phyloP scores from a whole-genome alignment of 2,329 filamentous ascomycete genomes.

The Monosporascus sp. region DNA sequence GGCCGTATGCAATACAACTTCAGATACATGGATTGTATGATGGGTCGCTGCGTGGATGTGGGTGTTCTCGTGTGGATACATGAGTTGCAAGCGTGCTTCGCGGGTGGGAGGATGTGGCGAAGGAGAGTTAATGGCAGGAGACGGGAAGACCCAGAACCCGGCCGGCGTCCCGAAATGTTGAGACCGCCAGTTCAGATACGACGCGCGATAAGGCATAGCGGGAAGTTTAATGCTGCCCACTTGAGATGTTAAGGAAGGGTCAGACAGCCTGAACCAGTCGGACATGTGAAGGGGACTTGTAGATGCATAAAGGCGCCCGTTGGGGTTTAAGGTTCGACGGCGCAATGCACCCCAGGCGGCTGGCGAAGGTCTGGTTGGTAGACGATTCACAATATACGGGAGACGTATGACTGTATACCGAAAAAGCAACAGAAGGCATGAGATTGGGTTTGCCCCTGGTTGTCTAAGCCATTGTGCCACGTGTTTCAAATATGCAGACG shows the following conservation, averaged over 20 bases:
- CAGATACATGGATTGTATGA: background rate
- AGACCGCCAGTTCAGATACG: background rate
- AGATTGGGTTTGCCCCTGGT: background rate
- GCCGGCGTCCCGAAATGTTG: background rate
- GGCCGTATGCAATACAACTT: slow-evolving; percentile 1
- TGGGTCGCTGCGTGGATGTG: background rate
- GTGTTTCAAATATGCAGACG: background rate
- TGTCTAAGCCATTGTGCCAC: background rate
- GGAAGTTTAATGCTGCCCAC: background rate
- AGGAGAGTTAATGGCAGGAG: background rate
- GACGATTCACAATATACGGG: background rate
- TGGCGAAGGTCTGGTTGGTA: background rate
- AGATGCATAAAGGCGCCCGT: background rate
- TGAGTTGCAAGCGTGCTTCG: background rate
- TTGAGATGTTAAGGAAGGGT: background rate
- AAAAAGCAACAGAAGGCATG: background rate
- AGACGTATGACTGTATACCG: background rate
- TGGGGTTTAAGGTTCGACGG: background rate
- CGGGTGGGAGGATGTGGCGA: background rate
- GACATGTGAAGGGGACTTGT: background rate
- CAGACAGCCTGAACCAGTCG: background rate
- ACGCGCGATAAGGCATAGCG: background rate
- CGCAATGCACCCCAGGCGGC: background rate
- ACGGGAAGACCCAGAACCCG: background rate
- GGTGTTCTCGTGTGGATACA: background rate